Evolutionary conservation across 2,329 filamentous ascomycete genomes (phyloP), one percentile per base, ranked within the genome.

Genomic region (Talaromyces amestolkiae): DNA sequence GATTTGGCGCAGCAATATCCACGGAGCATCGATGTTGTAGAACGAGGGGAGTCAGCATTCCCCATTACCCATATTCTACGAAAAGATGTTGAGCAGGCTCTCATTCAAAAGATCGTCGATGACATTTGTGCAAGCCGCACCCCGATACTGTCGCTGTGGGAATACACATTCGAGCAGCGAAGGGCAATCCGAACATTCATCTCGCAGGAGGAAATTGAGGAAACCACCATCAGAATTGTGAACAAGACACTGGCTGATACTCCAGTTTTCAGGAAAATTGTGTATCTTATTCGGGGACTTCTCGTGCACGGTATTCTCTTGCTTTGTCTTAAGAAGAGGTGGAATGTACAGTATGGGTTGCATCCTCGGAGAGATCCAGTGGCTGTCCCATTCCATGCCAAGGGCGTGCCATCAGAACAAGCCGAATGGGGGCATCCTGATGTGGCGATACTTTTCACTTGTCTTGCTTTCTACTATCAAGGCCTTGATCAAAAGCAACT

Each of bases 401-500:
- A 92, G 65, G 89, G 89, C 2, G 79, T 83, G 0, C 89, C 89
- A 0, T 84, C 83, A 0, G 83, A 85, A 0, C 82, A 86, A 6
- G 85, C 88, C 0, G 89, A 92, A 69, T 92, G 85, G 71, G 86
- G 87, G 0, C 89, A 92, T 68, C 87, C 89, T 0, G 85, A 92
- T 69, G 87, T 90, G 0, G 82, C 85, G 0, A 88, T 92, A 2
- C 39, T 87, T 0, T 78, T 92, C 1, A 92, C 89, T 0, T 87
- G 85, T 13, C 75, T 93, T 0, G 82, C 84, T 0, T 91, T 89
- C 69, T 92, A 92, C 69, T 89, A 91, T 59, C 74, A 79, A 1
- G 88, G 88, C 0, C 73, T 90, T 0, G 81, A 63, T 1, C 66
- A 79, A 2, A 53, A 70, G 0, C 86, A 89, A 60, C 76, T 88